Evolutionary conservation across 352 stramenopile genomes (phyloP), one percentile per base, ranked within the genome.

Genomic region (Globisporangium apiculatum): DNA sequence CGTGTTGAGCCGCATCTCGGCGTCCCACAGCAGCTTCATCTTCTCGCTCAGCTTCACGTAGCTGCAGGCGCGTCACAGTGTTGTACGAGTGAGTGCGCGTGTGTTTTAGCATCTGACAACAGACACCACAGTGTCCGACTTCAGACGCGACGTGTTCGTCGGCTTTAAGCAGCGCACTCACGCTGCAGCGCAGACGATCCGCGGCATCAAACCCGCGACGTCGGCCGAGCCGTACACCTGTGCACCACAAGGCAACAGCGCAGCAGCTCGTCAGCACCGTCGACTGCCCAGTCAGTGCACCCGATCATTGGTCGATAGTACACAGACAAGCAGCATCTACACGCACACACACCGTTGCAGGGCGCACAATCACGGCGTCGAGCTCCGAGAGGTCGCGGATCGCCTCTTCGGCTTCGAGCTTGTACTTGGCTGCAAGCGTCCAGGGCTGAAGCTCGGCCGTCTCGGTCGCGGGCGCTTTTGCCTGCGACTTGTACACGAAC

Each of bases 401-500:
- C 18, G 67, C 71, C 42, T 93, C 72, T 61, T 95, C 85, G 0
- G 81, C 85, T 63, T 93, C 77, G 0, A 95, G 75, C 53, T 93
- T 94, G 73, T 83, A 95, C 67, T 91, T 93, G 46, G 85, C 85
- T 49, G 93, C 83, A 36, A 93, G 60, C 17, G 85, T 95, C 85
- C 85, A 95, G 8, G 85, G 85, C 42, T 88, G 67, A 4, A 93
- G 64, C 35, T 85, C 79, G 0, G 79, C 79, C 0, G 54, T 55
- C 57, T 95, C 85, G 10, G 66, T 69, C 3, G 83, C 85, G 0
- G 85, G 72, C 15, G 74, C 48, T 61, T 93, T 93, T 0, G 73
- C 69, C 62, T 93, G 82, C 31, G 83, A 92, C 61, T 91, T 93
- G 77, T 95, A 95, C 51, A 95, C 83, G 52, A 91, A 91, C n/a